These are phyloP conservation scores for Datisca glomerata DNA, from an alignment of 306 rosid species.

Conservation along the genomic window DNA sequence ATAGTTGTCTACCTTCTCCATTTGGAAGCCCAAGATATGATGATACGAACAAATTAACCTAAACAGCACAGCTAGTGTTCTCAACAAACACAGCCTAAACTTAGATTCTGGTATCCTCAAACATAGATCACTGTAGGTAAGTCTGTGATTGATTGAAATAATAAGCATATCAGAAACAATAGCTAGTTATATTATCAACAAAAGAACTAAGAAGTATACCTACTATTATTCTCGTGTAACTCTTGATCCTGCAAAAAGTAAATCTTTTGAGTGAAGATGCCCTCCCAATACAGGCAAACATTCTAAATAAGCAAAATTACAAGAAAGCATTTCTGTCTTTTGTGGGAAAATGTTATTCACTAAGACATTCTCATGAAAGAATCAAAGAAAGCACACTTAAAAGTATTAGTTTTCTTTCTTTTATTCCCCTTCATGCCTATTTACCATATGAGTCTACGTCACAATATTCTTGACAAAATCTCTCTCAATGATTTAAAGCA, in stretches of 20 bases:
- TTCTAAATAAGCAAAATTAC: too few relatives aligned
- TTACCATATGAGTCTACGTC: too few relatives aligned
- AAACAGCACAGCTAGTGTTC: conserved; percentile 71
- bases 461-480: too few relatives aligned
- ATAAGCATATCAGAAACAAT: conserved; percentile 2
- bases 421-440: too few relatives aligned
- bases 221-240: conserved; percentile 45
- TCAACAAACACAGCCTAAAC: conserved; percentile 79
- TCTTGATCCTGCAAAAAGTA: conserved; percentile 66
- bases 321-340: too few relatives aligned
- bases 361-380: too few relatives aligned
- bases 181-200: conserved; percentile 2
- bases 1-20: conserved; percentile 49
- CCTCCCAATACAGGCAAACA: too few relatives aligned
- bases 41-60: conserved; percentile 81
- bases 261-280: conserved; percentile 16
- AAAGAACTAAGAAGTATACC: conserved; percentile 40
- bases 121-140: conserved; percentile 97
- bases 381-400: too few relatives aligned
- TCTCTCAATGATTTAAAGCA: too few relatives aligned
- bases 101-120: conserved; percentile 76
- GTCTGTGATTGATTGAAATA: conserved; percentile 39
- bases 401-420: too few relatives aligned
- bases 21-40: conserved; percentile 80
- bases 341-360: too few relatives aligned